A percentile compares a stretch with the other conserved stretches of the same genome.
These are phyloP conservation scores for Coemansia asiatica DNA, from an alignment of 192 early-diverging fungal genomes.

Conservation along the genomic window DNA sequence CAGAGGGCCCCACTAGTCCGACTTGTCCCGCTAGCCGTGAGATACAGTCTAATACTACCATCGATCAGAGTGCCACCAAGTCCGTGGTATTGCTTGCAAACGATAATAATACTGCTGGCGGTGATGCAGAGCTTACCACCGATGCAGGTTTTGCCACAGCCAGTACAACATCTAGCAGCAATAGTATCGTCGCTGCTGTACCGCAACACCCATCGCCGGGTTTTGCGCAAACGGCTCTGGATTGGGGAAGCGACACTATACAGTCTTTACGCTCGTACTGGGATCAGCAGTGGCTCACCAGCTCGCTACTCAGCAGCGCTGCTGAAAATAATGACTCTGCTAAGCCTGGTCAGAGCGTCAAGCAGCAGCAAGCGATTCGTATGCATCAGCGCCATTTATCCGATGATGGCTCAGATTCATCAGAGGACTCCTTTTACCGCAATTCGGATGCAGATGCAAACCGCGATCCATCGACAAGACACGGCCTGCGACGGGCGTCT, in stretches of 20 bases:
- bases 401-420: slow-evolving; percentile 19
- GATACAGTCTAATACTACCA: neutral
- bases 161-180: neutral
- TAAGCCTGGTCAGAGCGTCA: too few species aligned
- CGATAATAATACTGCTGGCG: neutral
- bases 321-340: neutral
- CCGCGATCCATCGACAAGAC: slow-evolving; percentile 15
- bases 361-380: neutral
- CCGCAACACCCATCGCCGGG: slow-evolving; percentile 5
- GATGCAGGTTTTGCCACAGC: neutral
- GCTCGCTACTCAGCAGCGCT: neutral
- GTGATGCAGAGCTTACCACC: neutral
- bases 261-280: slow-evolving; percentile 39
- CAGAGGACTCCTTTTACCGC: slow-evolving; percentile 29
- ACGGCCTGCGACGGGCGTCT: slow-evolving; percentile 28
- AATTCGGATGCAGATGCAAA: slow-evolving; percentile 17
- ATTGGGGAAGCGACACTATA: slow-evolving; percentile 50
- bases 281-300: slow-evolving; percentile 24
- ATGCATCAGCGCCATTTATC: neutral
- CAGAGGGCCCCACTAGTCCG: neutral
- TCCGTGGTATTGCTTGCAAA: neutral
- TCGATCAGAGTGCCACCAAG: neutral
- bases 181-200: neutral
- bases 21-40: neutral
- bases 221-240: slow-evolving; percentile 13